Base-by-base conservation (phyloP, 345 rosid genomes). In the Conringia planisiliqua region DNA sequence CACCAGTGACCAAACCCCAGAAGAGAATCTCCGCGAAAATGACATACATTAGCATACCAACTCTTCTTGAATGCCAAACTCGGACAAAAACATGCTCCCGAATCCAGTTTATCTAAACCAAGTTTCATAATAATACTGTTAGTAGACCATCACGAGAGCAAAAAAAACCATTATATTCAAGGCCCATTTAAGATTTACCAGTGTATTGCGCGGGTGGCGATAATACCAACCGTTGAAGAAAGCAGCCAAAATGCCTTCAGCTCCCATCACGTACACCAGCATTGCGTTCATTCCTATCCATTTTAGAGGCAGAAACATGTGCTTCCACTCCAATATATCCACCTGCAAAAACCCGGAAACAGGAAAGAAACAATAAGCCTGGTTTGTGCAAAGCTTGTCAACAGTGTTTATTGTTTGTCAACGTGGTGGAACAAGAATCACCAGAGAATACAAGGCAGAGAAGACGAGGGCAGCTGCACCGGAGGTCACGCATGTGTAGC, bases 261-360 rank as follows among this genome's bases (percentile, higher is more conserved):
- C 98, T 65, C 97, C 98, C 97, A 91, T 86, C 4, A 94, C 98
- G 63, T 91, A 94, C 27, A 94, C 98, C 17, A 94, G 79, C 97
- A 94, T 91, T 1, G 96, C 93, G 46, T 91, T 94, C 98, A 88
- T 87, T 52, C 98, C 97, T 26, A 91, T 94, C 97, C 98, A 91
- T 81, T 86, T 64, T 7, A 94, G 71, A 48, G 94, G 93, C 38
- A 87, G 82, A 78, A 89, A 88, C 13, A 82, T 18, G 50, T 14
- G 66, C 68, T 75, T 81, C 74, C 83, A 55, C 55, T 65, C 83
- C 86, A 80, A 59, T 10, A 89, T 71, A 61, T 94, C 97, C 35
- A 93, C 97, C 96, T 93, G 82, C 20, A 50, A 52, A 11, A 1
- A 0, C 7, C 64, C n/a, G 10, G 20, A n/a, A 29, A 38, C 6